Percentiles rank a stretch among this genome's conserved stretches.
Evolutionary conservation across 352 stramenopile species (phyloP).

Genomic region (Paralagenidium karlingii): DNA sequence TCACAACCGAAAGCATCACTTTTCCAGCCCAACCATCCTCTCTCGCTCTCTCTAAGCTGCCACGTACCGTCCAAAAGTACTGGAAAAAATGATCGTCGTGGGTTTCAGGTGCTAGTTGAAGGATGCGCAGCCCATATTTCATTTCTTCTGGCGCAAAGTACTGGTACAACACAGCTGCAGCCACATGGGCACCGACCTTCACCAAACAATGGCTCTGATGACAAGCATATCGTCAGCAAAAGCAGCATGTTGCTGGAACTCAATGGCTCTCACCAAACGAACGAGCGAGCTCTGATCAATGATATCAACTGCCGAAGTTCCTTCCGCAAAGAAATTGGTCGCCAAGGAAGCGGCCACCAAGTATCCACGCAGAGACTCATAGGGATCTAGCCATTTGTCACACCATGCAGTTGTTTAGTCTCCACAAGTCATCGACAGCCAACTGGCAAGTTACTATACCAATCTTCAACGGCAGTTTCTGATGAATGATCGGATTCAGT

Average conservation of each 20-base stretch:
- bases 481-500: constrained; percentile 50
- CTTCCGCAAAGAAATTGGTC: constrained; percentile 74
- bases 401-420: no score
- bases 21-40: background rate
- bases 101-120: constrained; percentile 49
- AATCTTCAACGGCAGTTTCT: background rate
- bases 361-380: constrained; percentile 50
- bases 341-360: constrained; percentile 61
- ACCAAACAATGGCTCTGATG: constrained; percentile 67
- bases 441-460: background rate
- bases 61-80: constrained; percentile 75
- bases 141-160: constrained; percentile 67
- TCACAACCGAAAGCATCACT: background rate
- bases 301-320: constrained; percentile 52
- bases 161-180: constrained; percentile 75
- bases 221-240: background rate
- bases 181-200: constrained; percentile 65
- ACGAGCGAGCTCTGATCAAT: constrained; percentile 80
- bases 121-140: constrained; percentile 70
- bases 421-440: constrained; percentile 1
- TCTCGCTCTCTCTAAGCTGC: background rate
- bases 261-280: constrained; percentile 45
- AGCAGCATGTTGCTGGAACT: constrained; percentile 2
- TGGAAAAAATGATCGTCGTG: constrained; percentile 73
- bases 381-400: constrained; percentile 47